Base-by-base conservation (phyloP, 495 filamentous ascomycete genomes). In the Immersiella caudata region DNA sequence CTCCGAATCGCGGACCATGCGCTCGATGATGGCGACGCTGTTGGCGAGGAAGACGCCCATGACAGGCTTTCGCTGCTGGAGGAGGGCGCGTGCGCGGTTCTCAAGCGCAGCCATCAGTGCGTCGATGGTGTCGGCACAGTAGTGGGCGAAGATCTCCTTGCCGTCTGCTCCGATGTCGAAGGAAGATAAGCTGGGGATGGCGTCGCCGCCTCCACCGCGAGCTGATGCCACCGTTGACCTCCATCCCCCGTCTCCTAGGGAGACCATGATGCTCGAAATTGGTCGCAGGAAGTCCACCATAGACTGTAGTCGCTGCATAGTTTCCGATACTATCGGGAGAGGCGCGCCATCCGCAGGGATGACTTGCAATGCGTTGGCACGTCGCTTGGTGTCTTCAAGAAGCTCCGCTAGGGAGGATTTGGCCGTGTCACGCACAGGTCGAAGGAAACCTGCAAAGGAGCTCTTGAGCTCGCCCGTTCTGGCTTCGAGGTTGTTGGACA, bases 221-320 rank as follows among this genome's bases (percentile, higher is more conserved):
- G 35, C 76, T 21, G 82, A 70, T 0, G 82, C 76, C 20, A 77
- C 74, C 0, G 74, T 75, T 8, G 83, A 78, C 33, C 86, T 88
- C 95, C 95, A 99, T 60, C 95, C 95, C 6, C 93, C 92, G 73
- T 97, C 93, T 21, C 95, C 95, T 5, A 99, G 80, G 2, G 93
- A 95, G 16, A 94, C 89, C 82, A 98, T 86, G 68, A 99, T 91
- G 65, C 92, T 93, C 22, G 91, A 91, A 20, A 98, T 85, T 9
- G 94, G 91, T n/a, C 87, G 85, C 5, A 94, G 86, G 80, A 96
- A 98, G 55, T 89, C 88, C 18, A 93, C 90, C 85, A 99, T 88
- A 24, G 90, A 91, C 68, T 93, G 87, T 26, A 99, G 82, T 25
- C 94, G 88, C 60, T 86, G 90, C 91, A 99, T 95, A 36, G 90